phyloP scores from a whole-genome alignment of 2,329 filamentous ascomycete genomes.

The Cadophora sp. region DNA sequence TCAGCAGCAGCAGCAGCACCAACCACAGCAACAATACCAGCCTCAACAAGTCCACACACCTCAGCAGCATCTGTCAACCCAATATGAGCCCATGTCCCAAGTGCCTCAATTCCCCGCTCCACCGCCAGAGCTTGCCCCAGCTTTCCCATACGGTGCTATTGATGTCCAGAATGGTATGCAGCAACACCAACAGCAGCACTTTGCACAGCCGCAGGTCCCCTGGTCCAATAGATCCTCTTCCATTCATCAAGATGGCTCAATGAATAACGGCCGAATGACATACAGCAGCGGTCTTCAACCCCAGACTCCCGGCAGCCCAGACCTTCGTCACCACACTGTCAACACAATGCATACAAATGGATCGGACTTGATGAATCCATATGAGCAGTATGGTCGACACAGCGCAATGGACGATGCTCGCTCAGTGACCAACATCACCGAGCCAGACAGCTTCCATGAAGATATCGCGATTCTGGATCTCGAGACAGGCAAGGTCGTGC shows the following conservation, averaged over 20 bases:
- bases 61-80: not conserved
- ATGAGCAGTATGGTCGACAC: constrained; percentile 27
- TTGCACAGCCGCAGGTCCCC: not conserved
- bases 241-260: constrained; percentile 22
- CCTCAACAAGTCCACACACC: constrained; percentile 8
- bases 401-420: constrained; percentile 41
- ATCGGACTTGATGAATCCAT: constrained; percentile 3
- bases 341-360: not conserved
- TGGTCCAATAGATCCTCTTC: constrained; percentile 28
- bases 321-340: constrained; percentile 16
- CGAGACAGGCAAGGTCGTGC: constrained; percentile 53
- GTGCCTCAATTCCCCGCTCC: constrained; percentile 18
- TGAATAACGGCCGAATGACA: not conserved
- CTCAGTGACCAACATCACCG: constrained; percentile 41
- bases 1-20: not conserved
- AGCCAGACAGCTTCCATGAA: constrained; percentile 47
- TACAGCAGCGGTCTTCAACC: not conserved
- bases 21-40: constrained; percentile 9
- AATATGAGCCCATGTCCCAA: constrained; percentile 6
- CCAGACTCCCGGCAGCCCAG: constrained; percentile 18
- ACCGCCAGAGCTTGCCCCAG: constrained; percentile 18
- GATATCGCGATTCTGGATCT: constrained; percentile 51
- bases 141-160: constrained; percentile 11
- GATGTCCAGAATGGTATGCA: not conserved
- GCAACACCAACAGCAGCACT: constrained; percentile 6